phyloP scores from a whole-genome alignment of 257 asterid genomes.

The Sherardia arvensis region DNA sequence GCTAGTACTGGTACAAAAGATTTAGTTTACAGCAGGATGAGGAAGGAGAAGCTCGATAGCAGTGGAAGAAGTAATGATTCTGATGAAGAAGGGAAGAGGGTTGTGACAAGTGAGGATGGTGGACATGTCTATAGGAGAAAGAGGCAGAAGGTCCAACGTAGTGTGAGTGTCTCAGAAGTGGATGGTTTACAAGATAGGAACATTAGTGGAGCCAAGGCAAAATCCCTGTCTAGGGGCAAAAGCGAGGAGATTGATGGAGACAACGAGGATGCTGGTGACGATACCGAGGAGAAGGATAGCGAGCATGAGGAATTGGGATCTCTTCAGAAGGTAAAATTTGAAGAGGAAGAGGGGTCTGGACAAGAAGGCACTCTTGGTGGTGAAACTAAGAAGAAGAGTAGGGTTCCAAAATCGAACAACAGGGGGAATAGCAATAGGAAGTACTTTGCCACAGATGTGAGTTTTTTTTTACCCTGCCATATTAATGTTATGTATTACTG shows the following conservation, averaged over 20 bases:
- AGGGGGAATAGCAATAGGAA: constrained; percentile 13
- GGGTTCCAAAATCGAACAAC: constrained; percentile 1
- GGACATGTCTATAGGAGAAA: background rate
- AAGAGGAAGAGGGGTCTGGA: constrained; percentile 1
- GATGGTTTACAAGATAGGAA: background rate
- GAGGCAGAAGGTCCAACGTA: constrained; percentile 2
- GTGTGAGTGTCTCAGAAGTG: background rate
- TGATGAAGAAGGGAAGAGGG: background rate
- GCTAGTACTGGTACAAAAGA: background rate
- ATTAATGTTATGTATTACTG: background rate
- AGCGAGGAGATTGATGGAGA: constrained; percentile 1
- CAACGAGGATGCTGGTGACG: constrained; percentile 9
- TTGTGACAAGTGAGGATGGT: background rate
- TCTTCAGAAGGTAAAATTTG: constrained; percentile 1
- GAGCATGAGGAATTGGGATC: background rate
- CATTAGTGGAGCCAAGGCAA: constrained; percentile 2
- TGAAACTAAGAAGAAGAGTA: constrained; percentile 9
- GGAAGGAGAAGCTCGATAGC: background rate
- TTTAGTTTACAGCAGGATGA: background rate
- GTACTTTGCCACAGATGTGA: constrained; percentile 33
- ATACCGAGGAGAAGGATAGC: constrained; percentile 9
- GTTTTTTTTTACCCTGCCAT: constrained; percentile 2
- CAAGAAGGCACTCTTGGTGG: constrained; percentile 2
- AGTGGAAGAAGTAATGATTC: background rate
- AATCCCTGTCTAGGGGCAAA: constrained; percentile 7